A percentile compares a stretch with the other conserved stretches of the same genome.
Conservation (phyloP, 306 rosid genomes). For the Citrullus mucosospermus region DNA sequence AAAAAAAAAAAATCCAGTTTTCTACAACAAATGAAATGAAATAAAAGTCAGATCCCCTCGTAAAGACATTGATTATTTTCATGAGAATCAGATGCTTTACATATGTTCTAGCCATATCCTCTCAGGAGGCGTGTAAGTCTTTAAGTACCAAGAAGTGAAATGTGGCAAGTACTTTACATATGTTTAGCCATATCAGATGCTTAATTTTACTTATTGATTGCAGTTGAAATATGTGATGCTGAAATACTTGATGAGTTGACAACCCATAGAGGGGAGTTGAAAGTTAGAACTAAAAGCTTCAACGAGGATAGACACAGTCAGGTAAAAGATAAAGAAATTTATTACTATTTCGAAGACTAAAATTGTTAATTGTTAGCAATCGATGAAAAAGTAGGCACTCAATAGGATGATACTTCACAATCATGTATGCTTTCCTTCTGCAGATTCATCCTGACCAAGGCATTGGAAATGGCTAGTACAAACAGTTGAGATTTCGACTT, state of each 20-base stretch:
- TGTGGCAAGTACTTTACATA: background rate
- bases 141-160: background rate
- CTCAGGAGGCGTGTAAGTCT: constrained; percentile 55
- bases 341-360: background rate
- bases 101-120: background rate
- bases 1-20: background rate
- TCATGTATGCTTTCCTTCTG: background rate
- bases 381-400: background rate
- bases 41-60: background rate
- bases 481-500: background rate
- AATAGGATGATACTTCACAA: background rate
- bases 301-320: constrained; percentile 41
- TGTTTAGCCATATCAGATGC: constrained; percentile 1
- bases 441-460: constrained; percentile 4
- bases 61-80: background rate
- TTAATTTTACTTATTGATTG: constrained; percentile 2
- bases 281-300: constrained; percentile 48
- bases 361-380: background rate
- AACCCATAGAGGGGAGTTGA: constrained; percentile 73
- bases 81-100: background rate
- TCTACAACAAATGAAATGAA: background rate
- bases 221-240: constrained; percentile 45
- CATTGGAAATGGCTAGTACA: background rate
- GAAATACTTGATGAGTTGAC: constrained; percentile 71
- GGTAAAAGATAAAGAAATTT: constrained; percentile 21